These are phyloP conservation scores for Cryphonectria nitschkei DNA, from an alignment of 2,329 filamentous ascomycete genomes.

Conservation along the genomic window DNA sequence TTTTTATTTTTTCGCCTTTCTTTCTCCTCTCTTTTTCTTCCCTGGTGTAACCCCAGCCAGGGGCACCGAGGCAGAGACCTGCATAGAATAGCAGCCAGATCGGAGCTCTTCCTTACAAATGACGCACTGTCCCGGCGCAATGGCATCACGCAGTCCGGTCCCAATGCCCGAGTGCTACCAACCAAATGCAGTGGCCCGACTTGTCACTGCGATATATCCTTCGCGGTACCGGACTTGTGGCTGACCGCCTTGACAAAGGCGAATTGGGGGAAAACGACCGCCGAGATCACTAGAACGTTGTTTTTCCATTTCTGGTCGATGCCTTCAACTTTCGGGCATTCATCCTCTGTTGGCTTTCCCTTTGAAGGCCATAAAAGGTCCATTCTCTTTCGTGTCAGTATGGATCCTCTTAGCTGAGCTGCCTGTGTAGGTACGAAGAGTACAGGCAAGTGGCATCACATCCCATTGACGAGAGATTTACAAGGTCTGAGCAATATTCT, in stretches of 20 bases:
- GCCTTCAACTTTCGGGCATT: background rate
- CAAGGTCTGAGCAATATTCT: slow-evolving; percentile 11
- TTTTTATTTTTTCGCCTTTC: no score
- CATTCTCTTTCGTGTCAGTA: background rate
- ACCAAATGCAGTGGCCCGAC: slow-evolving; percentile 18
- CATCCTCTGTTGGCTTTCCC: background rate
- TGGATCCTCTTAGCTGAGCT: background rate
- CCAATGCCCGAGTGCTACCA: slow-evolving; percentile 18
- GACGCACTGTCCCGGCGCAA: slow-evolving; percentile 14
- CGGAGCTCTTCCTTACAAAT: slow-evolving; percentile 5
- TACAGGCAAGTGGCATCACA: slow-evolving; percentile 30
- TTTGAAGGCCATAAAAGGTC: background rate
- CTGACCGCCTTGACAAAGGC: background rate
- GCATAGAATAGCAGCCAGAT: background rate
- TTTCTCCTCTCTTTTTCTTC: background rate
- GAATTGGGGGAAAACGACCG: background rate
- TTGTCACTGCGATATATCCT: background rate
- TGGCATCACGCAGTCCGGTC: slow-evolving; percentile 16
- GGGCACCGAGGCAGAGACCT: background rate
- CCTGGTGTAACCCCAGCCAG: background rate
- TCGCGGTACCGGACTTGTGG: background rate
- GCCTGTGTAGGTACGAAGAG: background rate
- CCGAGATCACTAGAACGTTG: background rate
- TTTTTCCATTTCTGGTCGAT: background rate
- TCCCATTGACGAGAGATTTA: slow-evolving; percentile 28